A percentile compares a stretch with the other conserved stretches of the same genome.
Evolutionary conservation across 1,284 basidiomycete genomes (phyloP).

Genomic region (Fistulinella cinereoalba): DNA sequence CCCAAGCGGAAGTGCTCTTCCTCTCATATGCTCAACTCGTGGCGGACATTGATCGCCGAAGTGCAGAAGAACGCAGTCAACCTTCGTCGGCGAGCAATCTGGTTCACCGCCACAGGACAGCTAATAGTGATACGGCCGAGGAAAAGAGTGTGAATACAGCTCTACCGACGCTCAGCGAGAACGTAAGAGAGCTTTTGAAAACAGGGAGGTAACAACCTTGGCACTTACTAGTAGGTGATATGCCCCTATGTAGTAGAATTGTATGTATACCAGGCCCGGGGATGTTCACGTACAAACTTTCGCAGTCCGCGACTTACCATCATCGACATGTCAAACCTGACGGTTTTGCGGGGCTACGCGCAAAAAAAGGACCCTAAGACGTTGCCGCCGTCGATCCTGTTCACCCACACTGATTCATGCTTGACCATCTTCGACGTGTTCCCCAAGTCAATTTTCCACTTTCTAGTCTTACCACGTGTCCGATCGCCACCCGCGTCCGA

Average conservation of each 20-base stretch:
- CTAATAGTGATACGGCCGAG: not conserved
- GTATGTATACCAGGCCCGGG: constrained; percentile 3
- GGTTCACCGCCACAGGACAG: constrained; percentile 26
- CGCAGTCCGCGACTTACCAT: too few relatives aligned
- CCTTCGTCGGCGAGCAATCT: constrained; percentile 22
- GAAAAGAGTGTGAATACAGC: constrained; percentile 31
- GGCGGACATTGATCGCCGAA: constrained; percentile 80
- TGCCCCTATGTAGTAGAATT: constrained; percentile 1
- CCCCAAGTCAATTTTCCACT: constrained; percentile 86
- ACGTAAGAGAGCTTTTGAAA: constrained; percentile 53
- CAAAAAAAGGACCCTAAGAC: constrained; percentile 44
- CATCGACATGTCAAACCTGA: constrained; percentile 49
- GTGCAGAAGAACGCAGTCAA: constrained; percentile 46
- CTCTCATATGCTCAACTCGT: constrained; percentile 82
- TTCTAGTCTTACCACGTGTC: constrained; percentile 72
- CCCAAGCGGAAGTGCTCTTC: constrained; percentile 93
- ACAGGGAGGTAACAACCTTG: constrained; percentile 34
- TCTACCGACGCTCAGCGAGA: constrained; percentile 48
- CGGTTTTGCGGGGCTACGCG: constrained; percentile 64
- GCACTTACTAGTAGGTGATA: too few relatives aligned
- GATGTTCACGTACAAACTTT: too few relatives aligned
- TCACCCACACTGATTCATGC: constrained; percentile 57
- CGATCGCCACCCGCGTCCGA: constrained; percentile 34
- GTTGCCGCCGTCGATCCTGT: constrained; percentile 60
- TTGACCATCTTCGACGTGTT: constrained; percentile 83